phyloP scores from a whole-genome alignment of 352 stramenopile genomes.

The Phytophthora vignae region DNA sequence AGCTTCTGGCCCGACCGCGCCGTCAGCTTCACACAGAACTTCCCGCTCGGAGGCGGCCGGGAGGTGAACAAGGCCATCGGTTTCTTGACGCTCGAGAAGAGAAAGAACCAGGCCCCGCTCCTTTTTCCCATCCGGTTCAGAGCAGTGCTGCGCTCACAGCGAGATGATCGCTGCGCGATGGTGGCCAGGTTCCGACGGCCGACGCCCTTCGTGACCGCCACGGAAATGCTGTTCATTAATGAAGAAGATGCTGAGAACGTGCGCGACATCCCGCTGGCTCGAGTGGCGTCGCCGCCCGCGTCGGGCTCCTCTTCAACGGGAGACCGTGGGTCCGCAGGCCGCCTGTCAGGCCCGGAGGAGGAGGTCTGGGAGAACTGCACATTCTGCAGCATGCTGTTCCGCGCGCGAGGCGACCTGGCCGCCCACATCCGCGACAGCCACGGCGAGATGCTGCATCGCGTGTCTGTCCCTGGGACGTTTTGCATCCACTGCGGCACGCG shows the following conservation, averaged over 20 bases:
- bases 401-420: conserved; percentile 42
- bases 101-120: conserved; percentile 64
- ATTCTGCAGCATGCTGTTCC: conserved; percentile 60
- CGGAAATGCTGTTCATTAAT: conserved; percentile 62
- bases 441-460: conserved; percentile 61
- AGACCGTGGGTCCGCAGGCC: conserved; percentile 5
- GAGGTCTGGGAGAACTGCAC: conserved; percentile 59
- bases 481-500: conserved; percentile 59
- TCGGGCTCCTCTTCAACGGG: conserved; percentile 14
- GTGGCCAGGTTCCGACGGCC: conserved; percentile 22
- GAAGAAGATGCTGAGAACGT: conserved; percentile 54
- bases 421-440: conserved; percentile 67
- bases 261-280: conserved; percentile 47
- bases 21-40: conserved; percentile 65
- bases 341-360: conserved; percentile 33
- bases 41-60: conserved; percentile 56
- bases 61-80: conserved; percentile 65
- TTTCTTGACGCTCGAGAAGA: conserved; percentile 73
- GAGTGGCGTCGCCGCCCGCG: conserved; percentile 26
- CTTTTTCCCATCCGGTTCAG: conserved; percentile 71
- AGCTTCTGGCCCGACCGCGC: conserved; percentile 60
- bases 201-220: conserved; percentile 58
- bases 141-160: conserved; percentile 45
- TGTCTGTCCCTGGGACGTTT: conserved; percentile 57
- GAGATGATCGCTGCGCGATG: conserved; percentile 37